Conservation (phyloP, 305 asterid genomes). For the Stenogyne calaminthoides region DNA sequence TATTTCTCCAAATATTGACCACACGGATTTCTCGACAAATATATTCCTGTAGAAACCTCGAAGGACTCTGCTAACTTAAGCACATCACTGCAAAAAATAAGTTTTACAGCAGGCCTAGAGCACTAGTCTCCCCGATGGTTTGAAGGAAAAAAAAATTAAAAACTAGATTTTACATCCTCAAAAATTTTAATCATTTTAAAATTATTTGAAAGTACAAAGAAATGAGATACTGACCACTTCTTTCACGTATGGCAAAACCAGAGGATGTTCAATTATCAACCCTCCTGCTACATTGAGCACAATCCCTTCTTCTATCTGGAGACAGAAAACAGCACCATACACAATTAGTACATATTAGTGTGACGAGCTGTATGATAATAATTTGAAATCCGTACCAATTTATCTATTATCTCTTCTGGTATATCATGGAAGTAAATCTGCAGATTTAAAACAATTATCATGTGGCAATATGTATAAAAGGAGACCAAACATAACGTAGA, state of each 20-base stretch:
- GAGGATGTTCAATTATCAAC: slow-evolving; percentile 87
- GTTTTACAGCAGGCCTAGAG: not conserved
- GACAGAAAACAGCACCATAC: slow-evolving; percentile 13
- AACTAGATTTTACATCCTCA: not conserved
- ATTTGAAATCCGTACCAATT: slow-evolving; percentile 50
- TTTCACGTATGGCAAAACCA: slow-evolving; percentile 72
- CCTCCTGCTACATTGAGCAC: slow-evolving; percentile 96
- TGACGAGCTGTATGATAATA: slow-evolving; percentile 1
- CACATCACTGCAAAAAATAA: not conserved
- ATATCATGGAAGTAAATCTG: slow-evolving; percentile 87
- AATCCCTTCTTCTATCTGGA: slow-evolving; percentile 76
- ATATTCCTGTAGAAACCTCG: not conserved
- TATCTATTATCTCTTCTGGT: slow-evolving; percentile 69
- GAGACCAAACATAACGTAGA: not conserved
- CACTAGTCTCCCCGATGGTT: not conserved
- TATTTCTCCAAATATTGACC: not conserved
- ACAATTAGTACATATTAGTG: not conserved
- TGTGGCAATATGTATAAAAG: slow-evolving; percentile 6
- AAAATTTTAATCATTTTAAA: not conserved
- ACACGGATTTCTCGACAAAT: not conserved
- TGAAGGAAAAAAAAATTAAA: too few species aligned
- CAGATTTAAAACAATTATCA: slow-evolving; percentile 27
- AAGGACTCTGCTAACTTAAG: too few species aligned
- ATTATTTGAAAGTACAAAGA: slow-evolving; percentile 3
- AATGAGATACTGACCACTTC: slow-evolving; percentile 61